Percentiles rank a stretch among this genome's conserved stretches.
These are phyloP conservation scores for Ceratonia siliqua DNA, from an alignment of 306 rosid genomes.

Conservation along the genomic window DNA sequence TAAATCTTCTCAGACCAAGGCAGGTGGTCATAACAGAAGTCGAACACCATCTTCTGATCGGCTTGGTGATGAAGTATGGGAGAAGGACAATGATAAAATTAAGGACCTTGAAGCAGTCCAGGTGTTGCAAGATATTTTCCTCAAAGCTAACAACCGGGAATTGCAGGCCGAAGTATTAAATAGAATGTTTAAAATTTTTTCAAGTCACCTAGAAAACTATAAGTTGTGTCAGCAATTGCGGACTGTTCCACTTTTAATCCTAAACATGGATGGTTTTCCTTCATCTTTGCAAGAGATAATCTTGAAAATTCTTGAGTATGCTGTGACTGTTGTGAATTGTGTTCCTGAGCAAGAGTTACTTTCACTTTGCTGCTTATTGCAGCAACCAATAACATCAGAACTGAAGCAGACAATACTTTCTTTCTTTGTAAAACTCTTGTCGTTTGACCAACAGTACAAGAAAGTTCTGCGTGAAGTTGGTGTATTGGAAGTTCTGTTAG, in stretches of 20 bases:
- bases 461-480: conserved; percentile 99
- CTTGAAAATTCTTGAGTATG: conserved; percentile 98
- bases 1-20: conserved; percentile 69
- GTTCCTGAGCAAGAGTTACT: conserved; percentile 99
- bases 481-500: conserved; percentile 90
- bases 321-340: conserved; percentile 97
- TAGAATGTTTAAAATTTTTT: conserved; percentile 92
- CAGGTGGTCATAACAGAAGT: conserved; percentile 70
- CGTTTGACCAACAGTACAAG: conserved; percentile 97
- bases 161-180: conserved; percentile 96
- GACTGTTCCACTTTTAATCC: conserved; percentile 93
- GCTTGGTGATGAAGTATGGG: conserved; percentile 87
- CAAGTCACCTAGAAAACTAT: conserved; percentile 95
- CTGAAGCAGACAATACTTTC: conserved; percentile 90
- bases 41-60: conserved; percentile 75
- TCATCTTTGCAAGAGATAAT: conserved; percentile 84
- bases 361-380: conserved; percentile 96
- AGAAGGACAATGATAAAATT: conserved; percentile 83
- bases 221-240: conserved; percentile 92
- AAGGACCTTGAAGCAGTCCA: conserved; percentile 99
- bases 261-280: conserved; percentile 93
- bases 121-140: conserved; percentile 97
- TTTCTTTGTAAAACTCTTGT: conserved; percentile 91
- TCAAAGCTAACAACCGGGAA: conserved; percentile 77
- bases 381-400: conserved; percentile 91